Base-by-base conservation (phyloP, 345 rosid genomes). In the Corymbia maculata region DNA sequence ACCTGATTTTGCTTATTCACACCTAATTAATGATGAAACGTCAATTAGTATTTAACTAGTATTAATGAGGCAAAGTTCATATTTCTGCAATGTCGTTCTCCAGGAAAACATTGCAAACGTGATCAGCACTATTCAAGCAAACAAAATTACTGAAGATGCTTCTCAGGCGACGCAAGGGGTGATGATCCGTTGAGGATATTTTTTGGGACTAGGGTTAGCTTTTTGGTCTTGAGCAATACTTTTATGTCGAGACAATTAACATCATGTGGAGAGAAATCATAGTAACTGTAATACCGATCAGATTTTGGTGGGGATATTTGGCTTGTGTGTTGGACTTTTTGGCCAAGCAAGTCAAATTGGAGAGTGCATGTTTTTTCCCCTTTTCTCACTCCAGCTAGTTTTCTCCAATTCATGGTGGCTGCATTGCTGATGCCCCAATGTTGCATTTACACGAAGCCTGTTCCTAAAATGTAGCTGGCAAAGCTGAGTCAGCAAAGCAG, bases 81-180 rank as follows among this genome's bases (percentile, higher is more conserved):
- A 42, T 26, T 51, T 79, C 44, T 42, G 88, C 85, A 30, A 17
- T 42, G 42, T 55, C 79, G 47, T 49, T 68, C 45, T 89, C 86
- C 92, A 97, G 99, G 96, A 92, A 30, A 95, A 97, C 90, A 90
- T 98, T 91, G 89, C 92, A 22, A 94, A 90, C 88, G 94, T 96
- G 87, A 95, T 98, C 89, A 94, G 87, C 91, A 95, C 99, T 90
- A 94, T 97, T 86, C 96, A 96, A 90, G 95, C 98, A 3, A 97
- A 94, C 94, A 96, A 98, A 97, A 89, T 92, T 85, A 91, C 96
- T 3, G 98, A 98, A 88, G 99, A 98, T 88, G 94, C 94, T 55
- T 88, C 98, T 49, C 98, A 94, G 89, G 91, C 95, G 51, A 91
- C 89, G 85, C 97, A 97, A 92, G 97, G 98, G 45, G 53, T 95